A percentile compares a stretch with the other conserved stretches of the same genome.
Conservation (phyloP, 495 filamentous ascomycete genomes). For the Trichoderma virens region DNA sequence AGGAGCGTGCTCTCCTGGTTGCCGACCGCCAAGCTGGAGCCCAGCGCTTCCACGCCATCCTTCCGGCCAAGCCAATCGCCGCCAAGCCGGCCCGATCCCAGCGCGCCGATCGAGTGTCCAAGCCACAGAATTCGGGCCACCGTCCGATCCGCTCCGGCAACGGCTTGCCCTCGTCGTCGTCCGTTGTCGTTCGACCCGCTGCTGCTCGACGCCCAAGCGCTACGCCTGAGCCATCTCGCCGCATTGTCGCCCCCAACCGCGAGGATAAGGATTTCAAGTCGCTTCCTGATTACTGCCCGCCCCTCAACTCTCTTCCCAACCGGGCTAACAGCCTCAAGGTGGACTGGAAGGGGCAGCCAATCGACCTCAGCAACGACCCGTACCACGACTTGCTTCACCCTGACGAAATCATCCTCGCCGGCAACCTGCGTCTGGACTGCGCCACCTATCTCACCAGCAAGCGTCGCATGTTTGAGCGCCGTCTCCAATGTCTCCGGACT, state of each 20-base stretch:
- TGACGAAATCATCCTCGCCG: conserved; percentile 71
- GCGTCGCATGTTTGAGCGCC: conserved; percentile 79
- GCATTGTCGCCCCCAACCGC: conserved; percentile 46
- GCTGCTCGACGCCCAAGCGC: conserved; percentile 24
- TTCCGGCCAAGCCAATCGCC: conserved; percentile 29
- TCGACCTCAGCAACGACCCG: conserved; percentile 74
- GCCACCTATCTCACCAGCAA: conserved; percentile 94
- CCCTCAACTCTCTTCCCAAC: conserved; percentile 53
- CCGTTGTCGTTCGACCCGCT: conserved; percentile 27
- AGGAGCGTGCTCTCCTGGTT: conserved; percentile 52
- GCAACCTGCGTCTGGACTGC: conserved; percentile 74
- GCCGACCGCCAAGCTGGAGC: conserved; percentile 39
- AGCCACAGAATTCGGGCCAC: conserved; percentile 28
- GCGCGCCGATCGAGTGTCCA: conserved; percentile 16
- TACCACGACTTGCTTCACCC: conserved; percentile 69
- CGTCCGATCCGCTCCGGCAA: conserved; percentile 25
- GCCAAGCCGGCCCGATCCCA: conserved; percentile 43
- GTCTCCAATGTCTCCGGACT: conserved; percentile 57
- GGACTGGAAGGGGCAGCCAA: conserved; percentile 76
- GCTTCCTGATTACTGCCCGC: conserved; percentile 71
- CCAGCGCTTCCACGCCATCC: conserved; percentile 25
- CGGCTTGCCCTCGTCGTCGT: conserved; percentile 10
- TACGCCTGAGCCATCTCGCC: conserved; percentile 36
- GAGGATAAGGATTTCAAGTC: conserved; percentile 85
- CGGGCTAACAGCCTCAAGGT: conserved; percentile 65